Base-by-base conservation (phyloP, 140 eudicot genomes). In the Eryngium alpinum region DNA sequence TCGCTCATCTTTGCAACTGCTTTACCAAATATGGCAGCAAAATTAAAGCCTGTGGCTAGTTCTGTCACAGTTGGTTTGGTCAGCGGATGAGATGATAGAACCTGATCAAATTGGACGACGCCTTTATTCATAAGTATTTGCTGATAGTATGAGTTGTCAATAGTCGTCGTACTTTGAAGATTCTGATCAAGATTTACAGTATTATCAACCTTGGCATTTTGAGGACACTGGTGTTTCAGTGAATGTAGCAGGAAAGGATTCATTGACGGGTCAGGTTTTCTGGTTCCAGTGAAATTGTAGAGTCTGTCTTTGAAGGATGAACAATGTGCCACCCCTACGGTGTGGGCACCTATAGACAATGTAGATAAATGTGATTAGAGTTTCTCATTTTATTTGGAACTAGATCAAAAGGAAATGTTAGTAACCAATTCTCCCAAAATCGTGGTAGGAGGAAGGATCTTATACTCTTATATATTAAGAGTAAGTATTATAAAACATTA, bases 301-400 rank as follows among this genome's bases (percentile, higher is more conserved):
- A 91, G 92, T 32, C 98, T 91, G n/a, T 89, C 87, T 77, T 78
- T 44, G 70, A 93, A 77, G 79, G 85, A 52, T 5, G 90, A 80
- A 83, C 98, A 93, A 75, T 90, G 96, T 9, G 97, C 79, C 22
- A 86, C 24, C 5, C 98, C 98, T 3, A 93, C 89, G 1, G 90
- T 84, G 88, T 93, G 98, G 3, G 92, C 91, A 80, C 98, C 97
- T 93, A 69, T 33, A n/a, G n/a, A n/a, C n/a, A n/a, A n/a, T n/a
- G n/a, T n/a, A n/a, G n/a, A n/a, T n/a, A n/a, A n/a, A n/a, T n/a
- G n/a, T n/a, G n/a, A n/a, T n/a, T n/a, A n/a, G n/a, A n/a, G n/a
- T n/a, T n/a, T n/a, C n/a, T n/a, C n/a, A n/a, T n/a, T n/a, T n/a
- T n/a, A n/a, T n/a, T n/a, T n/a, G n/a, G n/a, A n/a, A n/a, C n/a